These are phyloP conservation scores for Epichloe brachyelytri DNA, from an alignment of 2,329 filamentous ascomycete species.

Conservation along the genomic window DNA sequence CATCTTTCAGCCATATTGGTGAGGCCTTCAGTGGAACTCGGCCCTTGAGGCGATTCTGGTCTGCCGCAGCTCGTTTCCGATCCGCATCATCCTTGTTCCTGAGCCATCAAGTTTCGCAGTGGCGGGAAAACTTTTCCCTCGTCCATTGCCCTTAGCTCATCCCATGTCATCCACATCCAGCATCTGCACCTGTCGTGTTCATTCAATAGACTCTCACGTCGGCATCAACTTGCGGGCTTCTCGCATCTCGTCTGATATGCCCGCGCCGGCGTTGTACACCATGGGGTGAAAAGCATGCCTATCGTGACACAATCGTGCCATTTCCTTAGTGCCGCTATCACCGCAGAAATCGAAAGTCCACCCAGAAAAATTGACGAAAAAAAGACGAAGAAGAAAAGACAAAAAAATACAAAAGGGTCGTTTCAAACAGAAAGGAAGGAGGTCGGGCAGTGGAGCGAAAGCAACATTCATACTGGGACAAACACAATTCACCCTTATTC, in stretches of 20 bases:
- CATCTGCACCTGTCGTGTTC: slow-evolving; percentile 23
- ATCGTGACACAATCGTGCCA: not conserved
- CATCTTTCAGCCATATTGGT: too few species aligned
- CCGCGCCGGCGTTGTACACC: slow-evolving; percentile 12
- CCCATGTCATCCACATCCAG: slow-evolving; percentile 2
- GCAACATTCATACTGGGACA: slow-evolving; percentile 23
- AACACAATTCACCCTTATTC: slow-evolving; percentile 28
- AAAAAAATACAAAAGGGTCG: too few species aligned
- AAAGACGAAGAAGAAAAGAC: too few species aligned
- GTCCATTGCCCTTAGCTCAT: not conserved
- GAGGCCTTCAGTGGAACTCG: too few species aligned
- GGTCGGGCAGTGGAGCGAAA: too few species aligned
- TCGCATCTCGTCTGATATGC: slow-evolving; percentile 26
- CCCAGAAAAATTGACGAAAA: too few species aligned
- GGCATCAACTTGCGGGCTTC: slow-evolving; percentile 18
- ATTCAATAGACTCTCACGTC: too few species aligned
- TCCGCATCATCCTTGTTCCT: not conserved
- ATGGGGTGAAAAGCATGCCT: slow-evolving; percentile 26
- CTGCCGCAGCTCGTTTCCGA: not conserved
- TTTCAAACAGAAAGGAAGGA: too few species aligned
- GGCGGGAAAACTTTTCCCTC: not conserved
- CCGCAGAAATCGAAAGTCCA: too few species aligned
- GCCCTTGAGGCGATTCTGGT: too few species aligned
- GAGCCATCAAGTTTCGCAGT: not conserved
- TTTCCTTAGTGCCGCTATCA: too few species aligned